Base-by-base conservation (phyloP, 139 green algal species). In the Desmodesmus armatus region DNA sequence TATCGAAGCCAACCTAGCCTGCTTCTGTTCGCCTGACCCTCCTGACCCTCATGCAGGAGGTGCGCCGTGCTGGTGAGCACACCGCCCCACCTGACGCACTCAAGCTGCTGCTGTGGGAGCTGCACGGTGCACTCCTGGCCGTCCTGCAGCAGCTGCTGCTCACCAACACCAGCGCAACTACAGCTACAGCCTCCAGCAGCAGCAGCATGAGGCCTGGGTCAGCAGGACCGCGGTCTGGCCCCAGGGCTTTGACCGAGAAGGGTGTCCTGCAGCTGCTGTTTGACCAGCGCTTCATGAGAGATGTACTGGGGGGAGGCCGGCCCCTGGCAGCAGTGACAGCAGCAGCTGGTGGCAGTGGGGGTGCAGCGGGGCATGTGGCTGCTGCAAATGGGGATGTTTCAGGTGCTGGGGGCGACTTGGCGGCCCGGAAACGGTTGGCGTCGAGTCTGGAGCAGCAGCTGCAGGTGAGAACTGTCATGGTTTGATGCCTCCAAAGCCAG, bases 201-300 rank as follows among this genome's bases (percentile, higher is more conserved):
- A 49, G 65, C 55, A 71, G 70, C 63, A 51, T 33, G 33, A 33
- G 40, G 73, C 39, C 17, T n/a, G 21, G n/a, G n/a, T n/a, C n/a
- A 35, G 49, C 43, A 91, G 35, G 6, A 62, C 2, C 40, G n/a
- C n/a, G n/a, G 51, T 62, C 51, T 62, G 51, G 7, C 11, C 7
- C 7, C 5, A 7, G 51, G 41, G 63, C 44, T 23, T 37, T 97
- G 21, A 92, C 72, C 9, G 96, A 99, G 87, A 95, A 96, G 83
- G 96, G 95, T 33, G 84, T 96, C 3, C 92, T 99, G 70, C 96
- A 99, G 93, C 93, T 99, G 74, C 85, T 98, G 23, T 92, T 99
- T 49, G 97, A 99, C 73, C 81, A 95, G 29, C 92, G 93, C 15
- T 93, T 98, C 78, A 35, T 98, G 44, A 44, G 80, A 3, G 90